Evolutionary conservation across 2,329 filamentous ascomycete species (phyloP), one percentile per base, ranked within the genome.

Genomic region (Xylaria sp.): DNA sequence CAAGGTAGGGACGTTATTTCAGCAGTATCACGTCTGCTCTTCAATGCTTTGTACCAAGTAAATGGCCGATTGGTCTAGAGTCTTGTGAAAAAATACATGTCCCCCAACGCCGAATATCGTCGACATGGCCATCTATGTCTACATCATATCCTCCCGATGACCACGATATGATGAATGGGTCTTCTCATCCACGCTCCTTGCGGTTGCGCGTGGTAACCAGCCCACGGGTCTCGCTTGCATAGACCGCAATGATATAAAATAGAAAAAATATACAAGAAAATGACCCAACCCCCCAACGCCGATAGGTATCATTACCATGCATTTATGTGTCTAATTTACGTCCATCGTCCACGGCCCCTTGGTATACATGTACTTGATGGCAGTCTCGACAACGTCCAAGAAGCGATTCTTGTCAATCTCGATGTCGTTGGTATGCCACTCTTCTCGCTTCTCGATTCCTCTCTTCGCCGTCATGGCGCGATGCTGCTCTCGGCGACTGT

Each of bases 361-460:
- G 4, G 18, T 44, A 54, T 62, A 62, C 60, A 62, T 62, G 23
- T 42, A 59, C 16, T 54, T 59, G 23, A 59, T 59, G n/a, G 60
- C 60, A 16, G 60, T 10, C 35, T 62, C 60, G 7, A 59, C 60
- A n/a, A 52, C 46, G 34, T 57, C 54, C 8, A 62, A 57, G 35
- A 62, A 59, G 9, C 46, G 49, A 39, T 18, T 19, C 19, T 54
- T 54, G 18, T 62, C 60, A 37, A 62, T 62, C 13, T 59, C 60
- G 23, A 62, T 35, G 51, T 18, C 71, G 68, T 68, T 66, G 68
- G 60, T 69, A 61, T 54, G 23, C 23, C 23, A 23, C 23, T 23
- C 23, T 48, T 56, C 30, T 59, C 47, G 52, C 55, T 55, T 18
- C 4, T 23, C 23, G 23, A 23, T 23, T 23, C 23, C 23, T 23